Percentiles rank a stretch among this genome's conserved stretches.
Conservation (phyloP, 1,284 basidiomycete species). For the Pseudomicrostroma phylloplanum region DNA sequence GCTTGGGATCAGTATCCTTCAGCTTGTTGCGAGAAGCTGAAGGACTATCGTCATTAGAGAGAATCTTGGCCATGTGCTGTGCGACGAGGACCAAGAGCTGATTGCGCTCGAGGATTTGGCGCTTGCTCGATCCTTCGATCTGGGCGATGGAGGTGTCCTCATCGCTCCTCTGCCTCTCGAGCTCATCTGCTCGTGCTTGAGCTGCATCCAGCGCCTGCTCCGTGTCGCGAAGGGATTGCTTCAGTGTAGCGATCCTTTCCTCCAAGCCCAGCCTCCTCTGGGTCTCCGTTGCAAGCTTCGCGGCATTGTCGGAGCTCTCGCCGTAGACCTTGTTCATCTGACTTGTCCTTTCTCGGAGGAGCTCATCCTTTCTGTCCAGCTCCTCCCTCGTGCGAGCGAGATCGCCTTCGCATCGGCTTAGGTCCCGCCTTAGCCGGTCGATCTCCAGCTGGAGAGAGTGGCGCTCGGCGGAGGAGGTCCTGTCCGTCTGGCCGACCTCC, state of each 20-base stretch:
- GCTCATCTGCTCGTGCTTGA: constrained; percentile 15
- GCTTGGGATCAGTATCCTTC: constrained; percentile 67
- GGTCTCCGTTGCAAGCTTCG: constrained; percentile 39
- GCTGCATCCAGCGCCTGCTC: constrained; percentile 12
- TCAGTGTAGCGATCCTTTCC: constrained; percentile 33
- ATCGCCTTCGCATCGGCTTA: constrained; percentile 73
- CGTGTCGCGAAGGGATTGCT: constrained; percentile 39
- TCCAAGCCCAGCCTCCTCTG: constrained; percentile 34
- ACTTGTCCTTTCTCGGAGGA: constrained; percentile 64
- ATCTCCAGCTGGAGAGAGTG: constrained; percentile 71
- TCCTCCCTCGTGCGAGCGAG: constrained; percentile 68
- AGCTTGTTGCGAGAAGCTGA: constrained; percentile 12
- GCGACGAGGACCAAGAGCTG: constrained; percentile 82
- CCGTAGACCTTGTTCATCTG: constrained; percentile 59
- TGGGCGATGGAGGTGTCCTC: background rate
- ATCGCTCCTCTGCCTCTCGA: background rate
- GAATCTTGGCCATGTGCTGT: constrained; percentile 88
- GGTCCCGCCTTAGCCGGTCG: constrained; percentile 77
- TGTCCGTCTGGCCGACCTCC: constrained; percentile 64
- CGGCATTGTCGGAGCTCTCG: constrained; percentile 34
- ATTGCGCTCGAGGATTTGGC: constrained; percentile 54
- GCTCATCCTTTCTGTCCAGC: constrained; percentile 63
- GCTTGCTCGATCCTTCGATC: constrained; percentile 7
- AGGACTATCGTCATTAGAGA: constrained; percentile 64
- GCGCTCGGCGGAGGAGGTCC: constrained; percentile 68